Evolutionary conservation across 2,329 filamentous ascomycete genomes (phyloP).

Genomic region (Ceratocystis alfenasii): DNA sequence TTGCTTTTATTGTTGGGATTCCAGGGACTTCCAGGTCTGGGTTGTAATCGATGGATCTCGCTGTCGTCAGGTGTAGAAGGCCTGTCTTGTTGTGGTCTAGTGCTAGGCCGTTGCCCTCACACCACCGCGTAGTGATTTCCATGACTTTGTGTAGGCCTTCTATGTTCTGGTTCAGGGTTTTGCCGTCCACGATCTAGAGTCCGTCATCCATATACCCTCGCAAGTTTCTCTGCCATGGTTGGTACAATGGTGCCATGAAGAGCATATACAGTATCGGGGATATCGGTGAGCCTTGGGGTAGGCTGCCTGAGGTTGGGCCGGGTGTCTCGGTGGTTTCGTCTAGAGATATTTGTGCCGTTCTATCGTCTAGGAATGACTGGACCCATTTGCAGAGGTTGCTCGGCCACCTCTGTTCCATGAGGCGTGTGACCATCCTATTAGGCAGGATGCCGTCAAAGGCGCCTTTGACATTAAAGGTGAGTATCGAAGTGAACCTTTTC

Average conservation of each 20-base stretch:
- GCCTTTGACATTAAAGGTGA: no score
- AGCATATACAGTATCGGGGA: not conserved
- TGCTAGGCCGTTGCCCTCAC: not conserved
- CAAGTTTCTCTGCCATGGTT: not conserved
- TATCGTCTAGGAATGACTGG: conserved; percentile 23
- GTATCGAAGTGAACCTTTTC: no score
- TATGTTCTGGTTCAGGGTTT: not conserved
- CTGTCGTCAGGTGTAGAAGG: not conserved
- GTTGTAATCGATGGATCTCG: not conserved
- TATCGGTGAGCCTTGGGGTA: no score
- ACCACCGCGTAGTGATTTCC: not conserved
- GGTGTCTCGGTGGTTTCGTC: not conserved
- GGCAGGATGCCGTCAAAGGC: no score
- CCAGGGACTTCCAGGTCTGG: not conserved
- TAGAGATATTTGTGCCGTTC: conserved; percentile 16
- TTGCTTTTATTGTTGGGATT: not conserved
- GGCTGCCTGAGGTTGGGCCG: not conserved
- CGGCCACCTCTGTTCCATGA: no score
- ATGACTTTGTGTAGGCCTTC: not conserved
- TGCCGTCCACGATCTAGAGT: not conserved
- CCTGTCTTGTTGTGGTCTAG: conserved; percentile 7
- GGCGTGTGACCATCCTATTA: no score
- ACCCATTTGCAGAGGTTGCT: conserved; percentile 20
- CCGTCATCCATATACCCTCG: conserved; percentile 11
- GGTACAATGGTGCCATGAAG: not conserved